phyloP scores from a whole-genome alignment of 441 rosid species.

The Rhodomyrtus psidioides region DNA sequence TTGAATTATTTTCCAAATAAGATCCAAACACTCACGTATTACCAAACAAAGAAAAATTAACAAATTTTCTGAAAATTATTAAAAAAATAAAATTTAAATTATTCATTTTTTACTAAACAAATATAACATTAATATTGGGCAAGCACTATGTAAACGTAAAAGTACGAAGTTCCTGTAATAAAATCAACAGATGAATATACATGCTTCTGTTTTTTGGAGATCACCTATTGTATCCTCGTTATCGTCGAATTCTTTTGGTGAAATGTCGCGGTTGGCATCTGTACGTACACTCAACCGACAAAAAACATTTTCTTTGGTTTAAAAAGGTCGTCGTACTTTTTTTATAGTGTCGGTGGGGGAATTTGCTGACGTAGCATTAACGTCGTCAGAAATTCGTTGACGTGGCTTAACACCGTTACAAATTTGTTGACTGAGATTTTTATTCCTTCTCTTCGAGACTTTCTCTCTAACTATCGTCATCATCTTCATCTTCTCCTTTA shows the following conservation, averaged over 20 bases:
- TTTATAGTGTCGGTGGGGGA: background rate
- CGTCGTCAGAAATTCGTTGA: background rate
- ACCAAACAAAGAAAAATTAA: too few relatives aligned
- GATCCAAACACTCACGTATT: too few relatives aligned
- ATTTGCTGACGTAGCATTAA: background rate
- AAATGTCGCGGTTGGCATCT: fast-evolving
- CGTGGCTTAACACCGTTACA: background rate
- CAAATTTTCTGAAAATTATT: too few relatives aligned
- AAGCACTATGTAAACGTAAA: background rate
- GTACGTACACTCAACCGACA: background rate
- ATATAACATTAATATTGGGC: background rate
- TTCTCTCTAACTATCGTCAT: background rate
- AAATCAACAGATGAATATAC: background rate
- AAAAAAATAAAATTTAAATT: too few relatives aligned
- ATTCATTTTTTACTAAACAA: too few relatives aligned
- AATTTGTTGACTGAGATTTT: background rate
- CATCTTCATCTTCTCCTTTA: background rate
- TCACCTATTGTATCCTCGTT: background rate
- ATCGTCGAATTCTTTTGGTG: background rate
- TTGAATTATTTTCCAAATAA: too few relatives aligned
- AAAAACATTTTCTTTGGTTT: background rate
- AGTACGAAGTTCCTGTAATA: background rate
- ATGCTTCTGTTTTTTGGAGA: background rate
- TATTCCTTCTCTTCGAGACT: background rate
- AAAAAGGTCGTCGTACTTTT: background rate